A percentile compares a stretch with the other conserved stretches of the same genome.
Conservation (phyloP, 306 rosid species). For the Dalbergia cochinchinensis region DNA sequence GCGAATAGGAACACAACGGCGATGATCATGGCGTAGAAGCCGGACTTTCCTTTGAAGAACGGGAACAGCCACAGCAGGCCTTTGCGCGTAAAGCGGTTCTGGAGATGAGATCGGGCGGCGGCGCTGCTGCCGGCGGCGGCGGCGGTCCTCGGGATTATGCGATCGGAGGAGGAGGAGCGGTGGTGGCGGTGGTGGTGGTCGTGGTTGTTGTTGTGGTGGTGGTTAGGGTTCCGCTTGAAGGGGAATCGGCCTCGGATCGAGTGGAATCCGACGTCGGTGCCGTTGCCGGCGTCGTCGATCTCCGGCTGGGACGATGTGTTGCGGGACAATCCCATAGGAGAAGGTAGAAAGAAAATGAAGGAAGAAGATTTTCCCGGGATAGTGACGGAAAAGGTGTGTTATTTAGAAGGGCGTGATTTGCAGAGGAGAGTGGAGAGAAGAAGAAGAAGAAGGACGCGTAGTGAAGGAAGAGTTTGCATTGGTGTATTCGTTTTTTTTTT, state of each 20-base stretch:
- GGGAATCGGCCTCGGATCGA: conserved; percentile 81
- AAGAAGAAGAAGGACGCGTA: neutral
- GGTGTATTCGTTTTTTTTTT: neutral
- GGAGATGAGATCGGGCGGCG: conserved; percentile 62
- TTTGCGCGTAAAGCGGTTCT: conserved; percentile 75
- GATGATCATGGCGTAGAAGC: conserved; percentile 63
- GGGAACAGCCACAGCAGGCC: conserved; percentile 67
- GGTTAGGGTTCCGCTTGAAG: conserved; percentile 74
- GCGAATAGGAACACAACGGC: conserved; percentile 72
- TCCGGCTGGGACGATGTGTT: conserved; percentile 62
- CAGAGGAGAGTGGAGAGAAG: neutral
- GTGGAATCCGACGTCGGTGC: conserved; percentile 61
- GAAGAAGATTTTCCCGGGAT: conserved; percentile 47
- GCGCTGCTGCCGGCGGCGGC: neutral
- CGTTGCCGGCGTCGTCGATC: conserved; percentile 61
- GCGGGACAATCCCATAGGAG: conserved; percentile 63
- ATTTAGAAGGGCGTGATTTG: conserved; percentile 16
- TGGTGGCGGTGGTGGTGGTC: conserved; percentile 28
- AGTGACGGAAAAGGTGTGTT: conserved; percentile 40
- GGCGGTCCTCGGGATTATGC: conserved; percentile 51
- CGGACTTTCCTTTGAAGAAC: conserved; percentile 63
- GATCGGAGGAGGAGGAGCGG: conserved; percentile 55
- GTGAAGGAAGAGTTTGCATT: conserved; percentile 40
- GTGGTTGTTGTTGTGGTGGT: conserved; percentile 33
- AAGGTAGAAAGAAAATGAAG: neutral